phyloP scores from a whole-genome alignment of 768 basidiomycete species.

The Termitomyces sp. region DNA sequence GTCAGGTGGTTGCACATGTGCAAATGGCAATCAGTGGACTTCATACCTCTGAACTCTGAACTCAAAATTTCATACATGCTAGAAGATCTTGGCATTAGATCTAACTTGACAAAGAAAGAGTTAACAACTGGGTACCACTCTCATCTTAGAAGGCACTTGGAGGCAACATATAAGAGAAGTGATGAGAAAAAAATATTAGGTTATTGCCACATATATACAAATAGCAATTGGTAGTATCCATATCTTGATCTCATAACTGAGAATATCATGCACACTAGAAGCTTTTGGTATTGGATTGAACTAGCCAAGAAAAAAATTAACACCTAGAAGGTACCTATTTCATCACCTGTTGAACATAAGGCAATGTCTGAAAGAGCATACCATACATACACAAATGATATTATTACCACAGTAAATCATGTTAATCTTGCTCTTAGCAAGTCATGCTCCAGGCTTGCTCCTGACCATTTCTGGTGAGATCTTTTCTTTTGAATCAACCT shows the following conservation, averaged over 20 bases:
- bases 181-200: too few species aligned
- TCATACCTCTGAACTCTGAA: background rate
- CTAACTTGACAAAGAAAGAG: background rate
- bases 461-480: conserved; percentile 30
- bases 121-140: background rate
- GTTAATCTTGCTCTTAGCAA: background rate
- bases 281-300: background rate
- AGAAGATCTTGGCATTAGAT: background rate
- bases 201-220: background rate
- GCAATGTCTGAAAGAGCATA: background rate
- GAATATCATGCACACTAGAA: too few species aligned
- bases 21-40: background rate
- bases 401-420: background rate
- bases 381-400: background rate
- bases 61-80: background rate
- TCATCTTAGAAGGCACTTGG: background rate
- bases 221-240: background rate
- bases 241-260: background rate
- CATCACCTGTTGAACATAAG: background rate
- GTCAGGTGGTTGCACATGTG: conserved; percentile 3
- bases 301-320: background rate
- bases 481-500: conserved; percentile 14
- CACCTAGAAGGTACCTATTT: background rate
- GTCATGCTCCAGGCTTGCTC: conserved; percentile 16
- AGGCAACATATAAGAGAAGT: too few species aligned